A percentile compares a stretch with the other conserved stretches of the same genome.
phyloP scores from a whole-genome alignment of 208 protist species.

The Crithidia expoeki region DNA sequence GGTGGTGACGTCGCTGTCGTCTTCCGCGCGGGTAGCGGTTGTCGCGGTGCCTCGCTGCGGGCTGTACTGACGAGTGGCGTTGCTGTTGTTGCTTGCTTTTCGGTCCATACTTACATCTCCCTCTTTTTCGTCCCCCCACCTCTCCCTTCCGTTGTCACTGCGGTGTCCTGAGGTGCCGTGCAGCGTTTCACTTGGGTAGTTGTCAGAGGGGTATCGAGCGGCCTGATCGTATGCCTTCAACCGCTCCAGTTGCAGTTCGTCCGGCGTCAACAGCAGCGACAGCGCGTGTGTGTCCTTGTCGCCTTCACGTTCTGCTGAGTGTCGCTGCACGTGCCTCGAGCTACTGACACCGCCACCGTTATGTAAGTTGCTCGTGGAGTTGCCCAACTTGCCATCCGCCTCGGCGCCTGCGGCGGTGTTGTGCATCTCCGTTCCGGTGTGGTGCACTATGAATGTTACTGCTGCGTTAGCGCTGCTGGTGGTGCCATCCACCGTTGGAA shows the following conservation, averaged over 20 bases:
- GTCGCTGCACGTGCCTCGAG: not conserved
- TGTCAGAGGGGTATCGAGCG: not conserved
- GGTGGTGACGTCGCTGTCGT: conserved; percentile 20
- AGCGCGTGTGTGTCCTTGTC: not conserved
- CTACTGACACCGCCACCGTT: not conserved
- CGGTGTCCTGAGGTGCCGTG: not conserved
- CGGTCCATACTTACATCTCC: not conserved
- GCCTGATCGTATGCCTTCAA: conserved; percentile 29
- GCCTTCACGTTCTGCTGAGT: not conserved
- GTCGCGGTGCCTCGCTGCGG: not conserved
- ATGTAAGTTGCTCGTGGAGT: not conserved
- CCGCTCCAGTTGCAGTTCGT: conserved; percentile 43
- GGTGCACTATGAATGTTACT: not conserved
- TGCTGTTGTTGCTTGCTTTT: not conserved
- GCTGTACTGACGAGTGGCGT: not conserved
- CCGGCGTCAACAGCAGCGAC: conserved; percentile 18
- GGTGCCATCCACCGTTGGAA: not conserved
- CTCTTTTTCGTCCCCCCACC: not conserved
- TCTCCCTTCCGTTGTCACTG: not conserved
- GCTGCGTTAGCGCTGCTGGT: not conserved
- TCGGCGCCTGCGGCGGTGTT: conserved; percentile 4
- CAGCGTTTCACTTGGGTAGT: not conserved
- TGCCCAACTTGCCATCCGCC: not conserved
- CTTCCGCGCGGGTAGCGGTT: not conserved
- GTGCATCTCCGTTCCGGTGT: not conserved